Base-by-base conservation (phyloP, 352 stramenopile genomes). In the Phytopythium helicoides region DNA sequence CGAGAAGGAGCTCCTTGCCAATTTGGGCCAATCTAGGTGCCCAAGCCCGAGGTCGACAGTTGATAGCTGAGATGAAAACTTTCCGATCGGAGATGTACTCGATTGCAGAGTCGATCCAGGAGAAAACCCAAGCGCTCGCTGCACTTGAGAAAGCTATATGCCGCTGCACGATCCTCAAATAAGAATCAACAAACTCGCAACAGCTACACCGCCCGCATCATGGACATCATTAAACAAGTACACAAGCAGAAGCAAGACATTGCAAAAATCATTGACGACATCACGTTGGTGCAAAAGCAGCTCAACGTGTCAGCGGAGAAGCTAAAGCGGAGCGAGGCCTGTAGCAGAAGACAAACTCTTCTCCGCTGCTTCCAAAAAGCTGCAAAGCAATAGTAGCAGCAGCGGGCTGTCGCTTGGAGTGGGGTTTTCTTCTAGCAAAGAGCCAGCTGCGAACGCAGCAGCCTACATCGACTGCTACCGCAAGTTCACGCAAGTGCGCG, bases 211-310 rank as follows among this genome's bases (percentile, higher is more conserved):
- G 76, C 80, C 26, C 83, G 87, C 2, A 95, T 96, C 56, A 87
- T 95, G 73, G 87, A 95, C 56, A 95, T 96, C 56, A 96, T 92
- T 69, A 91, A 92, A 56, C 77, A 91, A 35, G 83, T 95, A 23
- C 75, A 90, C 58, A 95, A 95, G 65, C 86, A 96, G 49, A 96
- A 94, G 47, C 65, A 80, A 28, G 86, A 94, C 36, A 95, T 95
- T 21, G 47, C 65, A 12, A 92, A 91, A 52, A 87, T 94, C 55
- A 72, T 94, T 22, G 62, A 80, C 10, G 84, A 94, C 40, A 92
- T 94, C 38, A 87, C 72, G 22, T 51, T 52, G 1, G 66, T 94
- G 31, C 84, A 94, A 52, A 92, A 90, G 47, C 73, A 94, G 33
- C 63, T 94, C 33, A 94, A 96, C 56, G 52, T 65, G 8, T 72